Evolutionary conservation across 2,329 filamentous ascomycete genomes (phyloP), one percentile per base, ranked within the genome.

Genomic region (Sclerotinia trifoliorum): DNA sequence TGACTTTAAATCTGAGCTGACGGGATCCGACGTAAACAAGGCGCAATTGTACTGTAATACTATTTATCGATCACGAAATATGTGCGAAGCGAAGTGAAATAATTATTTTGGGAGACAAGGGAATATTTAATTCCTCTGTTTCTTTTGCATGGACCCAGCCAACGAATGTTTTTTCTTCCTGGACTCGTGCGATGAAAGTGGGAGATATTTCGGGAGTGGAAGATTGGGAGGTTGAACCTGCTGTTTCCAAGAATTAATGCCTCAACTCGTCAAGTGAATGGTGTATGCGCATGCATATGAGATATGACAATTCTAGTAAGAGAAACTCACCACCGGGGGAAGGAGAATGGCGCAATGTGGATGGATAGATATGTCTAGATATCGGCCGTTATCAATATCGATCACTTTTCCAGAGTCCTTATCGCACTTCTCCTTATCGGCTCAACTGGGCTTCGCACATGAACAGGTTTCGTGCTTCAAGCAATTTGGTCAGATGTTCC

Each of bases 401-500:
- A 61, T 61, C 24, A 48, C 17, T 44, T 48, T 61, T 46, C 42
- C 26, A 17, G 4, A 29, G 42, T 49, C 44, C 58, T 61, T 61
- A 61, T 61, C 58, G 58, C n/a, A n/a, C 35, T 49, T 32, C 24
- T 49, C 26, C 58, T 61, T 61, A 61, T 61, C 58, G n/a, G 57
- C 58, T 49, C 11, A 61, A 61, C 3, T 35, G 21, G 44, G 29
- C 19, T 62, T 19, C 49, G 58, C 58, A 62, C 58, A 62, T 62
- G 58, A 49, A 62, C 58, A 49, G 19, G 44, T 15, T 62, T 62
- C 44, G 58, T 62, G 58, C 49, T 62, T 49, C 44, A n/a, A 24
- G n/a, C 19, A 32, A 24, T 11, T 26, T 17, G 58, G 29, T 49
- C 58, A 62, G 58, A 62, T 62, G 58, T 49, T 62, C 58, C 35